Percentiles rank a stretch among this genome's conserved stretches.
Evolutionary conservation across 306 rosid species (phyloP).

Genomic region (Cucurbita maxima): DNA sequence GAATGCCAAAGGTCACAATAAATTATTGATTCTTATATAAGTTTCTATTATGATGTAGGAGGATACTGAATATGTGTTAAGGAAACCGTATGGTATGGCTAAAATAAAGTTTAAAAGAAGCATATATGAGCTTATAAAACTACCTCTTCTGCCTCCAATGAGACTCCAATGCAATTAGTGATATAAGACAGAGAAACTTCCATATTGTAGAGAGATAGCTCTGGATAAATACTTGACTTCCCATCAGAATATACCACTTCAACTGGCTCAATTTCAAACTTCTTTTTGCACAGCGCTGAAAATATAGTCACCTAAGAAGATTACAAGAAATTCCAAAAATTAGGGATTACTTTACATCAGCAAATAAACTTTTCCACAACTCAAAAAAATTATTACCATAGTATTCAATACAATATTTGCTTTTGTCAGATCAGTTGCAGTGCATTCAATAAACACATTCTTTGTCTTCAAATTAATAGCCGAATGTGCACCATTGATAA

Average conservation of each 20-base stretch:
- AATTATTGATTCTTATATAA: neutral
- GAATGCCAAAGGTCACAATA: neutral
- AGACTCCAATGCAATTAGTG: constrained; percentile 49
- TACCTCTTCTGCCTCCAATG: constrained; percentile 57
- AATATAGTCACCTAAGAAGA: constrained; percentile 59
- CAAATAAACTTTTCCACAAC: neutral
- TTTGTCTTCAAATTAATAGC: constrained; percentile 80
- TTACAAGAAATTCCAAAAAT: constrained; percentile 10
- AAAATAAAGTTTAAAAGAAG: neutral
- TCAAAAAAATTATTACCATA: constrained; percentile 33
- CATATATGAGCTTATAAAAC: neutral
- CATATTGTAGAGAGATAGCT: constrained; percentile 66
- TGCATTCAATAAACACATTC: constrained; percentile 82
- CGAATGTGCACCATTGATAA: constrained; percentile 85
- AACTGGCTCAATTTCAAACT: constrained; percentile 78
- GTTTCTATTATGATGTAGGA: neutral
- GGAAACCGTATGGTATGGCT: neutral
- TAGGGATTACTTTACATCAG: constrained; percentile 3
- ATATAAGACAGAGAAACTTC: constrained; percentile 74
- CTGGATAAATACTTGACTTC: constrained; percentile 59
- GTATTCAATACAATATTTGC: constrained; percentile 90
- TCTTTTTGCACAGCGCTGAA: constrained; percentile 51
- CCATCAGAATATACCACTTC: constrained; percentile 76
- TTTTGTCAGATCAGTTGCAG: constrained; percentile 92
- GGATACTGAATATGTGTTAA: neutral